A percentile compares a stretch with the other conserved stretches of the same genome.
phyloP scores from a whole-genome alignment of 129 eudicot genomes.

The Saposhnikovia divaricata region DNA sequence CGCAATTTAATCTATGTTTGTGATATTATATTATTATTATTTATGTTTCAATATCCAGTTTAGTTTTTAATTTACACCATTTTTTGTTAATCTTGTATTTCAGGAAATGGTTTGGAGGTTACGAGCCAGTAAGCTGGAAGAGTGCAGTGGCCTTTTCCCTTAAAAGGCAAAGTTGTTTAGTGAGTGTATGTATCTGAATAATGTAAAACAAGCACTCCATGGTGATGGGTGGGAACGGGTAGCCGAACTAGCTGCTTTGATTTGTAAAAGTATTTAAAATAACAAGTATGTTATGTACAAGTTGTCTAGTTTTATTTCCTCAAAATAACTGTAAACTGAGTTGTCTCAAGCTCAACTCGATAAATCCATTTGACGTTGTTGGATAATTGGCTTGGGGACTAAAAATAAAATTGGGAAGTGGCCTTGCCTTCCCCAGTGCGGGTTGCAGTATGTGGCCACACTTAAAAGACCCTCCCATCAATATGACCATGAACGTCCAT shows the following conservation, averaged over 20 bases:
- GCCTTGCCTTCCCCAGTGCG: too few relatives aligned
- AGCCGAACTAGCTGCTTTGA: background rate
- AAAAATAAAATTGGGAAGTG: too few relatives aligned
- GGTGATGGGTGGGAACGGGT: background rate
- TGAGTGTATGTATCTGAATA: background rate
- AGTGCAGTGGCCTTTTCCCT: constrained; percentile 7
- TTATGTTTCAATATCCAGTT: background rate
- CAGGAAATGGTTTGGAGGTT: constrained; percentile 97
- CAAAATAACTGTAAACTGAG: background rate
- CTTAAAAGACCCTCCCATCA: too few relatives aligned
- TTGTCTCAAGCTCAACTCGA: background rate
- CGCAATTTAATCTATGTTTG: background rate
- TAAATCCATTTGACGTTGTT: background rate
- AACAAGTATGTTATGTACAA: background rate
- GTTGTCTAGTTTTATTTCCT: background rate
- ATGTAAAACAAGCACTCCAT: background rate
- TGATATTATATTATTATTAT: background rate
- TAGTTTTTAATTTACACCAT: too few relatives aligned
- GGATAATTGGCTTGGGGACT: background rate
- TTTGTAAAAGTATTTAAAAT: background rate
- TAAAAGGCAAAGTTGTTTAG: constrained; percentile 16
- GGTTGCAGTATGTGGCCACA: too few relatives aligned
- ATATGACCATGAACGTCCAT: too few relatives aligned
- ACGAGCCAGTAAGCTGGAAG: constrained; percentile 28
- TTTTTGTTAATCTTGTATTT: constrained; percentile 12